These are phyloP conservation scores for slime mould (Dictyostelium discoideum) DNA, from an alignment of 78 protist species.

Conservation along the genomic window DNA sequence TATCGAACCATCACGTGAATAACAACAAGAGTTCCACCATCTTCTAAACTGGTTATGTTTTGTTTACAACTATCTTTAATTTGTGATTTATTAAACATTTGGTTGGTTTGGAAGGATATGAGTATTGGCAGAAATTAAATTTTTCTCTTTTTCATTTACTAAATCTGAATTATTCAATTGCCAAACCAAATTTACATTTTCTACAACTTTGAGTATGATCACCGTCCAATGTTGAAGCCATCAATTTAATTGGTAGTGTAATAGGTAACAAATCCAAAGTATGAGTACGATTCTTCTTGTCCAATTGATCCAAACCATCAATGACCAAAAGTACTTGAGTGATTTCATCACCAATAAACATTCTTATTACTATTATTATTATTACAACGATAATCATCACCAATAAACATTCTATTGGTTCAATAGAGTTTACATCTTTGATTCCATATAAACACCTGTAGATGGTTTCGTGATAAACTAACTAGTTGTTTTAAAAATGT, in stretches of 20 bases:
- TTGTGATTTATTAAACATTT: conserved; percentile 76
- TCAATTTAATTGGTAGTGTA: conserved; percentile 2
- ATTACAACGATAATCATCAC: too few species aligned
- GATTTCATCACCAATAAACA: too few species aligned
- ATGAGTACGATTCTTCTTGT: conserved; percentile 52
- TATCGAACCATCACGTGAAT: conserved; percentile 39
- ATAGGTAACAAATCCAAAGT: conserved; percentile 82
- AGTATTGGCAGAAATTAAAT: neutral
- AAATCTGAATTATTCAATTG: conserved; percentile 66
- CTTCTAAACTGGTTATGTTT: conserved; percentile 63
- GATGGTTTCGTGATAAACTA: too few species aligned
- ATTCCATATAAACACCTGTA: too few species aligned
- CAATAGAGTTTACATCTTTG: too few species aligned
- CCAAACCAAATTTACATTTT: conserved; percentile 57
- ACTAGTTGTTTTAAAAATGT: too few species aligned
- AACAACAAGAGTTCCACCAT: conserved; percentile 50
- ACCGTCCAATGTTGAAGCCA: conserved; percentile 43
- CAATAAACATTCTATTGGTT: too few species aligned
- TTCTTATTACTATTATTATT: too few species aligned
- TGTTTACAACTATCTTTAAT: conserved; percentile 31
- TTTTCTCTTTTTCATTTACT: neutral
- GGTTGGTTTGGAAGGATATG: conserved; percentile 79
- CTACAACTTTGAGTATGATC: conserved; percentile 31
- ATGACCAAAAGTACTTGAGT: conserved; percentile 54
- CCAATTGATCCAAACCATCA: conserved; percentile 86